Base-by-base conservation (phyloP, 2,329 filamentous ascomycete species). In the Delphinella strobiligena region DNA sequence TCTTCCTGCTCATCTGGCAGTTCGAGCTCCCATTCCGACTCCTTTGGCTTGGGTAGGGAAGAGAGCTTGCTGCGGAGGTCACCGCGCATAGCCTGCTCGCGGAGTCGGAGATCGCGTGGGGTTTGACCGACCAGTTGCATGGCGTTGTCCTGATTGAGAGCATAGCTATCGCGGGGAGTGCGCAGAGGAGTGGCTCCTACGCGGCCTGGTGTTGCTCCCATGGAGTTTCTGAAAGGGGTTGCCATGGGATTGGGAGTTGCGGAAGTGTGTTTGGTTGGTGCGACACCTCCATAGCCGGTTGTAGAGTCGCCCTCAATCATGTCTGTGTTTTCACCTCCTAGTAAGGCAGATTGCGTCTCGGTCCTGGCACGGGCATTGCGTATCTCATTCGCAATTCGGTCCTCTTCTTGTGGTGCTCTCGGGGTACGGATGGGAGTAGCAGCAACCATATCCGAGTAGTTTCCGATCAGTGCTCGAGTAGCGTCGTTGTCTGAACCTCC, bases 221-320 rank as follows among this genome's bases (percentile, higher is more conserved):
- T 63, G 17, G 66, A 73, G 45, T 77, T 68, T 39, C 83, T 74
- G 48, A 93, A 72, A 1, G 91, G 91, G 0, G 91, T 98, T 1
- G 91, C 88, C 67, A 98, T 72, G 0, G 91, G 91, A 55, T 98
- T 98, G 0, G 91, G 91, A 0, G 91, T 98, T n/a, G 87, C 74
- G 41, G 89, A 75, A 24, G 78, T 71, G 45, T 94, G 82, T 53
- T 78, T 81, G 42, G 84, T 76, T 29, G 89, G 87, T 1, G 85
- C 75, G 31, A 82, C 82, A 30, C 87, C 82, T 50, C 91, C 83
- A 51, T 95, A 93, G 0, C 88, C 88, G 5, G 88, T 93, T 9
- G 88, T 93, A 3, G 75, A 78, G 33, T 72, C 65, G 4, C 86
- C 86, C 54, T 94, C 84, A 42, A 87, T 75, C 9, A 98, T 69